Conservation (phyloP, 2,329 filamentous ascomycete species). For the Biscogniauxia sp. region DNA sequence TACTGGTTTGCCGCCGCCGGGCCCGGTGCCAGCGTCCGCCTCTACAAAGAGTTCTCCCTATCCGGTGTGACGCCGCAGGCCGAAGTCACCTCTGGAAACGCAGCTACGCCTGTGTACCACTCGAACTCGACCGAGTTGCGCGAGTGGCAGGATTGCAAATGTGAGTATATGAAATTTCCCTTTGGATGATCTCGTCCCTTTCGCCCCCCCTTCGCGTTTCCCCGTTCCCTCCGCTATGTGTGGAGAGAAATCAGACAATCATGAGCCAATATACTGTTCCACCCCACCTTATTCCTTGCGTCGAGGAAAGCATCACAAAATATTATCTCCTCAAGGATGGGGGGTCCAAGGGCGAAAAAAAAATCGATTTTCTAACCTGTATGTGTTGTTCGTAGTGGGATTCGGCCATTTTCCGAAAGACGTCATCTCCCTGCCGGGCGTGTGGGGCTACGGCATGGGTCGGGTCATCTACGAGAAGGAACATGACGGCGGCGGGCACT, state of each 20-base stretch:
- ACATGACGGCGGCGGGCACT: slow-evolving; percentile 45
- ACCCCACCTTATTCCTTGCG: no score
- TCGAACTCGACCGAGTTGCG: slow-evolving; percentile 10
- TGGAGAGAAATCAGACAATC: no score
- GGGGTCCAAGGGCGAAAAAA: no score
- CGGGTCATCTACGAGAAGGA: slow-evolving; percentile 47
- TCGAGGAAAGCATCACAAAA: no score
- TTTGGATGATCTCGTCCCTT: no score
- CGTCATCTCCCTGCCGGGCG: slow-evolving; percentile 43
- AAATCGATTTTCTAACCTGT: no score
- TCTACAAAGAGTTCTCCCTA: slow-evolving; percentile 64
- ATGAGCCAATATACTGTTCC: no score
- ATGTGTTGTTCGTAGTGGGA: slow-evolving; percentile 31
- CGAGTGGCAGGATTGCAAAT: slow-evolving; percentile 37
- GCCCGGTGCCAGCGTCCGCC: slow-evolving; percentile 59
- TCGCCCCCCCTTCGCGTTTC: no score
- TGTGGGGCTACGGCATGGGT: slow-evolving; percentile 50
- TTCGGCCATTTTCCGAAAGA: slow-evolving; percentile 51
- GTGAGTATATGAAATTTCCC: no score
- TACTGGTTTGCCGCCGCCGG: slow-evolving; percentile 71
- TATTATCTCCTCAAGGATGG: no score
- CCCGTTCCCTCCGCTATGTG: no score
- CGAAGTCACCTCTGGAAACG: slow-evolving; percentile 35
- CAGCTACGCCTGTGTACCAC: background rate
- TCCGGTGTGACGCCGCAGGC: slow-evolving; percentile 49